Base-by-base conservation (phyloP, 2,329 filamentous ascomycete species). In the Ophiostoma pallidulum region DNA sequence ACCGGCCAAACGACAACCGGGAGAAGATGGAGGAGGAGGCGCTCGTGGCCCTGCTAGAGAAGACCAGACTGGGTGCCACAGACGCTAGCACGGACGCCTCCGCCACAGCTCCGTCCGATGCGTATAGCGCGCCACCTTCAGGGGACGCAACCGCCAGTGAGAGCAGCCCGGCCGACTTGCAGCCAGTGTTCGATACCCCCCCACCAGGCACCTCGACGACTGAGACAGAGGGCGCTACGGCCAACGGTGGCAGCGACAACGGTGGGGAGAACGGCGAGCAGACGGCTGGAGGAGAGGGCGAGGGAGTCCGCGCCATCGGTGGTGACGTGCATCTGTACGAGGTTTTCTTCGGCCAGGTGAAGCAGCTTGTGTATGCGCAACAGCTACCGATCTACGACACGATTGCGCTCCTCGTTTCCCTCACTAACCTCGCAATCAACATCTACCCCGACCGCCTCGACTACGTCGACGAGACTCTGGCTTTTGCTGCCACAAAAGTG, bases 301-400 rank as follows among this genome's bases (percentile, higher is more conserved):
- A 31, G 4, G 18, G 41, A 12, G 16, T 31, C 78, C 41, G 22
- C 16, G 24, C 26, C 18, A 86, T 88, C 55, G 82, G 84, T 1
- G 75, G 82, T 45, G 83, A 88, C 58, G 81, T 95, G 49, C 91
- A 87, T 66, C 77, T 98, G 20, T 97, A 97, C 64, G 90, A 97
- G 66, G 87, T 97, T 51, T 98, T 97, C 73, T 94, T 97, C 60
- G 84, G 89, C 44, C 92, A 97, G 65, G 92, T 97, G 53, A 85
- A 94, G 61, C 90, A 91, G 59, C 72, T 98, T 44, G 90, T 97
- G 53, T 91, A 89, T 65, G 86, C 86, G 45, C 88, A 96, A 60
- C 83, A 88, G 56, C 74, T 98, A 45, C 85, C 90, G 1, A 91
- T 98, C 54, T 89, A 94, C 64, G 94, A 98, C 62, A 94, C 86